Conservation (phyloP, 116 monocot species). For the Phalaenopsis hybrid region DNA sequence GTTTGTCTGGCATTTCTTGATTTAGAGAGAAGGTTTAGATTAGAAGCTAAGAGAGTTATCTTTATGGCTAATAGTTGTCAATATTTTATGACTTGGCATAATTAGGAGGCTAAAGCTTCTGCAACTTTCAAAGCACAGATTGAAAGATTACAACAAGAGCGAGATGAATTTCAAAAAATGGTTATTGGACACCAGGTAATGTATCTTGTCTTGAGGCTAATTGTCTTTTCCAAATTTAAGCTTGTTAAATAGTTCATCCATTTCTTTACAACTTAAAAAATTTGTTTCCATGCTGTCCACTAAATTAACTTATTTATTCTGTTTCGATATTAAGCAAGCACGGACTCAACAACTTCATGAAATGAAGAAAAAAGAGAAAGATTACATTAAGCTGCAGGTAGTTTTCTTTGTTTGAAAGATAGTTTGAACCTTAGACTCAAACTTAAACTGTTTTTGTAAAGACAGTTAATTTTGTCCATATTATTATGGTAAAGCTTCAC, state of each 20-base stretch:
- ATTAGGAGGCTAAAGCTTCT: constrained; percentile 80
- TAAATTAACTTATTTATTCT: background rate
- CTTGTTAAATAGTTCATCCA: background rate
- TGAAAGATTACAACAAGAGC: constrained; percentile 89
- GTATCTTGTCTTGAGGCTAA: background rate
- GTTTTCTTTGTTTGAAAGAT: background rate
- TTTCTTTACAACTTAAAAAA: background rate
- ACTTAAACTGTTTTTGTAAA: background rate
- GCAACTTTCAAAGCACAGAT: constrained; percentile 86
- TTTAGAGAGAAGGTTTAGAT: background rate
- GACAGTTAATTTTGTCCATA: background rate
- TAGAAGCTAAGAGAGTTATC: background rate
- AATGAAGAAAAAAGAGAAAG: constrained; percentile 99
- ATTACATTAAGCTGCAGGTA: constrained; percentile 97
- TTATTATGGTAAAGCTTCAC: background rate
- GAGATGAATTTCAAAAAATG: constrained; percentile 98
- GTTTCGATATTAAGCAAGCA: constrained; percentile 59
- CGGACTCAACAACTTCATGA: constrained; percentile 98
- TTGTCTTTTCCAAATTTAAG: background rate
- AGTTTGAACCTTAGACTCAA: background rate
- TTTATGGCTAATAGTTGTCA: constrained; percentile 8
- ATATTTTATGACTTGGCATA: constrained; percentile 7
- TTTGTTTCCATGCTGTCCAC: background rate
- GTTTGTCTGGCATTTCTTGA: constrained; percentile 22
- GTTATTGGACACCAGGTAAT: constrained; percentile 94